These are phyloP conservation scores for Vaccinium macrocarpon DNA, from an alignment of 148 eudicot genomes.

Conservation along the genomic window DNA sequence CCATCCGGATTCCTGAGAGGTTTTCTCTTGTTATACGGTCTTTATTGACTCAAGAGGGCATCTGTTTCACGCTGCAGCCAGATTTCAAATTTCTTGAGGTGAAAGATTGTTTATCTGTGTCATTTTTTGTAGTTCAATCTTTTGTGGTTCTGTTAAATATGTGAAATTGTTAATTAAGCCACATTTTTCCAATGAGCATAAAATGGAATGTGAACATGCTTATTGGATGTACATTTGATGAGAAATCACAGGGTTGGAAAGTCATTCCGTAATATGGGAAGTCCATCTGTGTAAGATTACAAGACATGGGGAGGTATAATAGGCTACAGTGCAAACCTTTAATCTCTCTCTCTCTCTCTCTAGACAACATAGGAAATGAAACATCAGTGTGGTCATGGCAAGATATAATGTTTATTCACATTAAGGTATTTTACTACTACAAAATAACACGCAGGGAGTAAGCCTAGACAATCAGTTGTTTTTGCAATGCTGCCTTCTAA, in stretches of 20 bases:
- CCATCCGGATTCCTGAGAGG: constrained; percentile 96
- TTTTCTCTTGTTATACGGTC: constrained; percentile 98
- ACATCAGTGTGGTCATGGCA: background rate
- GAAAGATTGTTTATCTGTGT: constrained; percentile 4
- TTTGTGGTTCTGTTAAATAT: background rate
- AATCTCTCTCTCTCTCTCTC: background rate
- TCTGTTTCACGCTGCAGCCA: constrained; percentile 86
- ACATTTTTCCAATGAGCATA: background rate
- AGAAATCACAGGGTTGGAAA: background rate
- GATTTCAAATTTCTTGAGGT: constrained; percentile 99
- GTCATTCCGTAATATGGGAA: background rate
- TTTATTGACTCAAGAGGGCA: constrained; percentile 97
- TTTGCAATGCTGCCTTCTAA: background rate
- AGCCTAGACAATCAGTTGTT: background rate
- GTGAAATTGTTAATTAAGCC: background rate
- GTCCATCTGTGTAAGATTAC: background rate
- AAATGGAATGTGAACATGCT: background rate
- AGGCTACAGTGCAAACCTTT: background rate
- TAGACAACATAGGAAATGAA: background rate
- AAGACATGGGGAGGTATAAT: background rate
- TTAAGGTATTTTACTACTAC: background rate
- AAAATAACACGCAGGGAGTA: background rate
- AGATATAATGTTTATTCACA: background rate
- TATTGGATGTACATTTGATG: background rate
- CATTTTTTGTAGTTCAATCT: no score